Percentiles rank a stretch among this genome's conserved stretches.
Conservation (phyloP, 2,329 filamentous ascomycete species). For the Fusarium graminum region DNA sequence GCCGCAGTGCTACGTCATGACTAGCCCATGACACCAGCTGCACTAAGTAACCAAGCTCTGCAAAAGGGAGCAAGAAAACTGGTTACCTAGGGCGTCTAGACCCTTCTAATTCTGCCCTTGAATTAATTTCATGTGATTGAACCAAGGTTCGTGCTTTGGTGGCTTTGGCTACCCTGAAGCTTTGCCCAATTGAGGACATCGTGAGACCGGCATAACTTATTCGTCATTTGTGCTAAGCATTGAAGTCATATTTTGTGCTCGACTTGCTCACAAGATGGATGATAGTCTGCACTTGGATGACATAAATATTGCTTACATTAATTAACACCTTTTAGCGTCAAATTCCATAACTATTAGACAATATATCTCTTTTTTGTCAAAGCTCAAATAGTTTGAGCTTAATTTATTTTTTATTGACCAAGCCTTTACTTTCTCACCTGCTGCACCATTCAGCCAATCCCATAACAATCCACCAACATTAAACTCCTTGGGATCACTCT, state of each 20-base stretch:
- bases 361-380: not conserved
- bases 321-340: not conserved
- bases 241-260: too few species aligned
- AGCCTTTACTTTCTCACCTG: too few species aligned
- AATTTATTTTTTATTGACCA: too few species aligned
- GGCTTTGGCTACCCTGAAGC: not conserved
- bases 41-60: conserved; percentile 5
- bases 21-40: conserved; percentile 2
- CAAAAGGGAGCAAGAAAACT: not conserved
- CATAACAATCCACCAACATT: too few species aligned
- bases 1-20: conserved; percentile 37
- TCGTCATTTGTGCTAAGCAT: too few species aligned
- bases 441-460: too few species aligned
- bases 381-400: not conserved
- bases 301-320: too few species aligned
- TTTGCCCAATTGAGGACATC: not conserved
- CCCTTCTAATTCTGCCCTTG: not conserved
- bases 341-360: not conserved
- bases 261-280: too few species aligned
- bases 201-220: too few species aligned
- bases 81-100: not conserved
- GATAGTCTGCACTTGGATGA: too few species aligned
- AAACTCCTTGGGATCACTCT: too few species aligned
- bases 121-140: not conserved
- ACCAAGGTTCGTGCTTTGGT: not conserved